Percentiles rank a stretch among this genome's conserved stretches.
Conservation (phyloP, 352 stramenopile genomes). For the Phytophthora syringae region DNA sequence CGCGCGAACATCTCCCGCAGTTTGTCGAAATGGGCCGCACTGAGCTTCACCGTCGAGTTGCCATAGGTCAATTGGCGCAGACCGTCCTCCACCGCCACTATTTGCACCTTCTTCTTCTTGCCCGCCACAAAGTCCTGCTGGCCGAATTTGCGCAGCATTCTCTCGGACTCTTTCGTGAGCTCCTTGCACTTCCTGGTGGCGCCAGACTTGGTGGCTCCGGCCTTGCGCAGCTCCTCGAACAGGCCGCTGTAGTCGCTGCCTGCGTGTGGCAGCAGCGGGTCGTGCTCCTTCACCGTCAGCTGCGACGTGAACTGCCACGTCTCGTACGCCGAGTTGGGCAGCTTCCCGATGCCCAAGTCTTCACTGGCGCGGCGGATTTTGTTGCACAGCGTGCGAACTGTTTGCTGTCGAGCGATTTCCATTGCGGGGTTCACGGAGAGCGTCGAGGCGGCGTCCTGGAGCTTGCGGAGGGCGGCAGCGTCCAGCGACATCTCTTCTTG, state of each 20-base stretch:
- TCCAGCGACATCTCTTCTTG: conserved; percentile 47
- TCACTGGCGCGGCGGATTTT: conserved; percentile 74
- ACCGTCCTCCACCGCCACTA: conserved; percentile 37
- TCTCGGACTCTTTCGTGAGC: conserved; percentile 59
- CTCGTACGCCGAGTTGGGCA: conserved; percentile 86
- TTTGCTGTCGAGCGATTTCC: conserved; percentile 77
- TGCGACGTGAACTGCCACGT: conserved; percentile 86
- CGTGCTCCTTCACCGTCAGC: conserved; percentile 70
- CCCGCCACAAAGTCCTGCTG: conserved; percentile 51
- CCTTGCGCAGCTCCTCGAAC: conserved; percentile 76
- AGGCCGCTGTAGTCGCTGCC: conserved; percentile 75
- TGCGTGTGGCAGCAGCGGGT: conserved; percentile 77
- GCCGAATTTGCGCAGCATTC: conserved; percentile 56
- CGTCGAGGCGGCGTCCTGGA: conserved; percentile 21
- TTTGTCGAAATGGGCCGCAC: conserved; percentile 86
- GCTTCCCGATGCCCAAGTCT: conserved; percentile 76
- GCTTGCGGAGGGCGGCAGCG: conserved; percentile 4
- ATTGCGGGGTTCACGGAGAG: conserved; percentile 47
- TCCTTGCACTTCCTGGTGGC: conserved; percentile 75
- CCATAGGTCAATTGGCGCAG: conserved; percentile 70
- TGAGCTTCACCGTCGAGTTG: conserved; percentile 80
- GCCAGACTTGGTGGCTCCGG: conserved; percentile 62
- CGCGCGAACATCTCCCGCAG: conserved; percentile 83
- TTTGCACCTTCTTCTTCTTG: conserved; percentile 60
- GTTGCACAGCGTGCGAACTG: conserved; percentile 66